Conservation (phyloP, 768 basidiomycete species). For the Baorangia bicolor region DNA sequence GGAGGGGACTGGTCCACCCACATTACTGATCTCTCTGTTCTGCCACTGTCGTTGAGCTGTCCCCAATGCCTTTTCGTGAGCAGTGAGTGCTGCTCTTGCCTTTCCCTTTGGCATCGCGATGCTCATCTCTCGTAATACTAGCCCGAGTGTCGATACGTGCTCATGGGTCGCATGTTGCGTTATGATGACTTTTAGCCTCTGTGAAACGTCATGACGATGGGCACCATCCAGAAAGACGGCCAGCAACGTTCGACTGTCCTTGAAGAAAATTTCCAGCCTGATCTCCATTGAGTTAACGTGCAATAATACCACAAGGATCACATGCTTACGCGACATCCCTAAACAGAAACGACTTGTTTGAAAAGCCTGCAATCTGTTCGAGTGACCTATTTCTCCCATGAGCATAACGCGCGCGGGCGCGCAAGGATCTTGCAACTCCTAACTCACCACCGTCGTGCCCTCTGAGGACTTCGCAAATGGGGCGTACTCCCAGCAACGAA, state of each 20-base stretch:
- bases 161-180: slow-evolving; percentile 39
- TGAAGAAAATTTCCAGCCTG: slow-evolving; percentile 91
- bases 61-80: slow-evolving; percentile 47
- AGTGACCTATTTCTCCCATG: slow-evolving; percentile 55
- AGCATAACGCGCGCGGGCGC: neutral
- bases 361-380: slow-evolving; percentile 72
- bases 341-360: slow-evolving; percentile 84
- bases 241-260: slow-evolving; percentile 84
- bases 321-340: slow-evolving; percentile 81
- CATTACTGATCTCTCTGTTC: slow-evolving; percentile 88
- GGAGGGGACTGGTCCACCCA: slow-evolving; percentile 34
- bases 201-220: slow-evolving; percentile 59
- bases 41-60: slow-evolving; percentile 85
- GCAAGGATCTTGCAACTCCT: neutral
- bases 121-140: slow-evolving; percentile 42
- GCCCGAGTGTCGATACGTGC: slow-evolving; percentile 43
- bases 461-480: slow-evolving; percentile 75
- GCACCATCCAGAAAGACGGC: slow-evolving; percentile 75
- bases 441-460: slow-evolving; percentile 78
- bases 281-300: neutral
- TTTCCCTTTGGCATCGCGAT: slow-evolving; percentile 23
- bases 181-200: slow-evolving; percentile 50
- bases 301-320: neutral
- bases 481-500: slow-evolving; percentile 84
- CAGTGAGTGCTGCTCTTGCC: slow-evolving; percentile 5